Evolutionary conservation across 192 early-diverging fungal species (phyloP), one percentile per base, ranked within the genome.

Genomic region (Cetraspora pellucida): DNA sequence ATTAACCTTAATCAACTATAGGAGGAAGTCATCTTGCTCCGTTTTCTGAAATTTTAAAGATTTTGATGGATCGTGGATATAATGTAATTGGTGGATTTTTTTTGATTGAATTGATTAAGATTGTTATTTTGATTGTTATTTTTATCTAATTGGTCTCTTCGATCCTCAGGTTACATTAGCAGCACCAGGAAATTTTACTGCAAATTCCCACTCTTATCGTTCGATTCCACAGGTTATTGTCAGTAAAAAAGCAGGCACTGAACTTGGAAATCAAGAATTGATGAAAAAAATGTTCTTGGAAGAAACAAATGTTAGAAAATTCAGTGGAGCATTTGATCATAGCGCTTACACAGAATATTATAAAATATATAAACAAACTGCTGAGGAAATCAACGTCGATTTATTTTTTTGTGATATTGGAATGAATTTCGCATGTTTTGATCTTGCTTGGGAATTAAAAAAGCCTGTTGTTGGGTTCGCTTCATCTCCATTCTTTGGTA

Each of bases 341-440:
- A n/a, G n/a, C 16, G 44, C 21, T 13, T 72, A 72, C 54, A 31
- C 37, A 57, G 44, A 72, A 37, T 1, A 28, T 14, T 54, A 25
- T 72, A 54, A 57, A 28, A 27, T 57, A 37, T 72, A 72, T 72
- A 54, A 17, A 54, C 27, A 54, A 72, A 27, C 44, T 8, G 46
- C 69, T n/a, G 37, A 28, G 3, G 69, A 72, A 72, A 16, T n/a
- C 5, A 57, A 50, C 13, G 17, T 28, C 14, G 69, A 72, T 44
- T 57, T 72, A 10, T 72, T 72, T 72, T 30, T 72, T 55, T 72
- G 69, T 57, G 69, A 72, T 30, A 28, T 57, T 9, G 8, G 28
- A 9, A 31, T 37, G 11, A 50, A 72, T 57, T 47, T 54, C 2
- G 69, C 50, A 5, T 72, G 69, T 30, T 27, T 54, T 54, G 69